Evolutionary conservation across 495 filamentous ascomycete genomes (phyloP).

Genomic region (Aspergillus affinis): DNA sequence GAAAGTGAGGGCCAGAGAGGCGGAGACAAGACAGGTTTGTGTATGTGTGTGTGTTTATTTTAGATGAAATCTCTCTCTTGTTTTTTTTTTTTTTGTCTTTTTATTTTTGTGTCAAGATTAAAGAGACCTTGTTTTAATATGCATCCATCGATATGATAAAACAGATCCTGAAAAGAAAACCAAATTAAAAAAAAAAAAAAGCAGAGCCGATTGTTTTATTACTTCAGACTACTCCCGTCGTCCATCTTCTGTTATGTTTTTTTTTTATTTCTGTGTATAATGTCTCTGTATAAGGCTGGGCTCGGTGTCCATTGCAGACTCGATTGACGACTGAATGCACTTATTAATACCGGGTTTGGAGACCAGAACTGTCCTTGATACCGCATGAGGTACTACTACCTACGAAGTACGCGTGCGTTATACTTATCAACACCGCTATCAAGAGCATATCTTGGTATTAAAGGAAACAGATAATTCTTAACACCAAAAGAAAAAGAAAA

Average conservation of each 20-base stretch:
- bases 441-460: no score
- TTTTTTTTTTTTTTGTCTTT: constrained; percentile 4
- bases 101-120: constrained; percentile 41
- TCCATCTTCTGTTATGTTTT: no score
- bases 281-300: no score
- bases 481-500: not conserved
- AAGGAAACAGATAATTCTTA: no score
- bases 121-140: constrained; percentile 50
- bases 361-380: no score
- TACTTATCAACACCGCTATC: no score
- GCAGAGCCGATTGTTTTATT: constrained; percentile 38
- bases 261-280: not conserved
- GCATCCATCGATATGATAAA: constrained; percentile 22
- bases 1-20: constrained; percentile 16
- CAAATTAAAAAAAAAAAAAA: constrained; percentile 24
- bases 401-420: constrained; percentile 15
- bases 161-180: no score
- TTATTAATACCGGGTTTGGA: no score
- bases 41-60: constrained; percentile 32
- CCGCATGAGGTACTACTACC: no score
- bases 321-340: no score
- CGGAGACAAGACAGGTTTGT: constrained; percentile 23
- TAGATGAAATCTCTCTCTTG: constrained; percentile 43
- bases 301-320: no score
- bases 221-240: not conserved